Conservation (phyloP, 176 grass and related monocot genomes). For the Aegilops sharonensis region DNA sequence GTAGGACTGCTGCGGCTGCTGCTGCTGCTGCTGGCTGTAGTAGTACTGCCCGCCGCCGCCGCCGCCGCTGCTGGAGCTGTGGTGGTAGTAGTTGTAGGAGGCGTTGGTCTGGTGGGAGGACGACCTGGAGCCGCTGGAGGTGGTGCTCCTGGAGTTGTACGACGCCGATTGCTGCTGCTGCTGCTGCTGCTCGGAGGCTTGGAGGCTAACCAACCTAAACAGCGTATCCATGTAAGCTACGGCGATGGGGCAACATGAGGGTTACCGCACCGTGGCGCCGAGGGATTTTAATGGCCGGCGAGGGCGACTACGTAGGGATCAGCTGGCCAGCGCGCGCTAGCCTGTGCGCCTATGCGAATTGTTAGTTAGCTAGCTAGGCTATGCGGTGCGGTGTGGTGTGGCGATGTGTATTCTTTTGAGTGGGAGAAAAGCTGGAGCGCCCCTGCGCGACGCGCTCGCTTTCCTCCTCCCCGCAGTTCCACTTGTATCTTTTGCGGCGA, state of each 20-base stretch:
- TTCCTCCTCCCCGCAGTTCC: conserved; percentile 29
- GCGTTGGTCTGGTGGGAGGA: conserved; percentile 75
- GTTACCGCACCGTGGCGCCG: conserved; percentile 30
- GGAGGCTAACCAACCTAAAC: conserved; percentile 95
- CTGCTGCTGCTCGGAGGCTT: conserved; percentile 71
- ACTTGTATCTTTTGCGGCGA: conserved; percentile 40
- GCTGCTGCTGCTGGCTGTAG: conserved; percentile 47
- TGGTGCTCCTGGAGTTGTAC: conserved; percentile 90
- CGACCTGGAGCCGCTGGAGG: conserved; percentile 77
- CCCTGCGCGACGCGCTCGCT: conserved; percentile 27
- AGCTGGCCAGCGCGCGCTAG: conserved; percentile 14
- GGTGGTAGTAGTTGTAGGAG: conserved; percentile 57
- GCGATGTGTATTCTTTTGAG: conserved; percentile 40
- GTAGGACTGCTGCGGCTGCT: conserved; percentile 35
- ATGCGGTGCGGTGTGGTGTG: neutral
- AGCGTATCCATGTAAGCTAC: conserved; percentile 87
- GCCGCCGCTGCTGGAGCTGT: conserved; percentile 46
- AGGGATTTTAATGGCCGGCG: conserved; percentile 57
- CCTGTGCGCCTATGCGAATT: neutral
- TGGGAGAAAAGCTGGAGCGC: conserved; percentile 25
- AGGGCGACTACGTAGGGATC: neutral
- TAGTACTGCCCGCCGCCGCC: conserved; percentile 35
- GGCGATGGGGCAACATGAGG: conserved; percentile 48
- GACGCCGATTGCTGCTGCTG: conserved; percentile 57
- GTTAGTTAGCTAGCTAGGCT: neutral